Evolutionary conservation across 78 protist genomes (phyloP).

Genomic region (Acrasis kona): DNA sequence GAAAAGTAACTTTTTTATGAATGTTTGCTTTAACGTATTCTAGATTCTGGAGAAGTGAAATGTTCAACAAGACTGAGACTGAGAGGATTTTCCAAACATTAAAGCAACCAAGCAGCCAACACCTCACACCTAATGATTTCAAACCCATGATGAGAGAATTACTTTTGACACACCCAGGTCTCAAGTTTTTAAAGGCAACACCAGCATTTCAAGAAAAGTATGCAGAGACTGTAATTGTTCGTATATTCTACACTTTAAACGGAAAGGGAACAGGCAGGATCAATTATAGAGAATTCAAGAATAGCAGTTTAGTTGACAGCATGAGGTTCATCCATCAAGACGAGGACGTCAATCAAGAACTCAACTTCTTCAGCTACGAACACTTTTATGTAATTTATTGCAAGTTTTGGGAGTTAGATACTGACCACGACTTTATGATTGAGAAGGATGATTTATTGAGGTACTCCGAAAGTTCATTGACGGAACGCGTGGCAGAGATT

Average conservation of each 20-base stretch:
- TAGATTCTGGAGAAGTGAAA: background rate
- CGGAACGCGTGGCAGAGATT: constrained; percentile 34
- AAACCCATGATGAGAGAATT: background rate
- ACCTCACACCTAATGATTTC: background rate
- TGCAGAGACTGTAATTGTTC: constrained; percentile 54
- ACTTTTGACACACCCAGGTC: constrained; percentile 66
- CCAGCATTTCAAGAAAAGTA: constrained; percentile 76
- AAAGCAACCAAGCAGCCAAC: background rate
- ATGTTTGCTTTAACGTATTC: no score
- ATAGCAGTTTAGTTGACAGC: constrained; percentile 37
- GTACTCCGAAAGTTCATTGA: constrained; percentile 41
- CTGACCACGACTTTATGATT: constrained; percentile 69
- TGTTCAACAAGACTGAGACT: background rate
- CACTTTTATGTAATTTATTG: constrained; percentile 91
- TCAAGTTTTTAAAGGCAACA: constrained; percentile 60
- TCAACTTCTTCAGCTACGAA: constrained; percentile 79
- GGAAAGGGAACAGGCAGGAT: constrained; percentile 26
- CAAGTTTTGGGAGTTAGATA: constrained; percentile 91
- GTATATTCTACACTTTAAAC: constrained; percentile 63
- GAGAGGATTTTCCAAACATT: background rate
- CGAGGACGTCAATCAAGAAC: constrained; percentile 7
- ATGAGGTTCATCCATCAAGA: constrained; percentile 25
- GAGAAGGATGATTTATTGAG: constrained; percentile 20
- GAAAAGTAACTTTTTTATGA: no score
- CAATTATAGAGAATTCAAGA: constrained; percentile 34